Conservation (phyloP, 2,329 filamentous ascomycete genomes). For the Venturia aucupariae region DNA sequence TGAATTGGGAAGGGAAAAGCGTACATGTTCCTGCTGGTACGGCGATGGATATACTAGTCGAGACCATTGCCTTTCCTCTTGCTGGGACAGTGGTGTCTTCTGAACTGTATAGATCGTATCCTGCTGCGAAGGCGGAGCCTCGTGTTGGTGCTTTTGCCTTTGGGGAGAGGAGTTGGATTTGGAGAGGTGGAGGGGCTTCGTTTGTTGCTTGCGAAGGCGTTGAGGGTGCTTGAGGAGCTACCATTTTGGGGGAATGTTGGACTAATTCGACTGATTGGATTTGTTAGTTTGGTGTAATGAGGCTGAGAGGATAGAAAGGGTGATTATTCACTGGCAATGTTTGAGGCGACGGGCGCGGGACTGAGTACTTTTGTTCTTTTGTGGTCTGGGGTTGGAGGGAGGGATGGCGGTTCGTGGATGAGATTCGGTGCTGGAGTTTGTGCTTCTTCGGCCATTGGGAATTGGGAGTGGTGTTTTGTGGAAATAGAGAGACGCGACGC, state of each 20-base stretch:
- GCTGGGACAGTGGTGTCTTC: conserved; percentile 58
- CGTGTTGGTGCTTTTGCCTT: conserved; percentile 77
- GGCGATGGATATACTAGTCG: conserved; percentile 85
- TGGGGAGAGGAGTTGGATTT: conserved; percentile 79
- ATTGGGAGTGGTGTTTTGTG: background rate
- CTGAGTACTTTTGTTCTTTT: conserved; percentile 67
- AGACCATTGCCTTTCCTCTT: conserved; percentile 74
- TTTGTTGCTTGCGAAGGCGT: no score
- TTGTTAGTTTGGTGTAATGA: background rate
- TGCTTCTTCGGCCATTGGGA: conserved; percentile 10
- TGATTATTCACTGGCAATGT: conserved; percentile 10
- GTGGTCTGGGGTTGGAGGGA: conserved; percentile 57
- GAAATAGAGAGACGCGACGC: background rate
- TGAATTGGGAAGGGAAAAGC: background rate
- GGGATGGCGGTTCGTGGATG: conserved; percentile 19
- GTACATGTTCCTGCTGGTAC: conserved; percentile 83
- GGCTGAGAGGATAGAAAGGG: conserved; percentile 15
- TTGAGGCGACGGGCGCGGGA: conserved; percentile 26
- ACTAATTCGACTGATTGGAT: background rate
- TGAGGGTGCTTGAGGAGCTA: conserved; percentile 19
- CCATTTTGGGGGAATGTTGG: conserved; percentile 14
- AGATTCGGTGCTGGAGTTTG: conserved; percentile 12
- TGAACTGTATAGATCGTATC: conserved; percentile 79
- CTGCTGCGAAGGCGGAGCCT: conserved; percentile 80
- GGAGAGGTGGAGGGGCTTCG: conserved; percentile 33